These are phyloP conservation scores for Dictyophora rubrovolvata DNA, from an alignment of 768 basidiomycete genomes.

Conservation along the genomic window DNA sequence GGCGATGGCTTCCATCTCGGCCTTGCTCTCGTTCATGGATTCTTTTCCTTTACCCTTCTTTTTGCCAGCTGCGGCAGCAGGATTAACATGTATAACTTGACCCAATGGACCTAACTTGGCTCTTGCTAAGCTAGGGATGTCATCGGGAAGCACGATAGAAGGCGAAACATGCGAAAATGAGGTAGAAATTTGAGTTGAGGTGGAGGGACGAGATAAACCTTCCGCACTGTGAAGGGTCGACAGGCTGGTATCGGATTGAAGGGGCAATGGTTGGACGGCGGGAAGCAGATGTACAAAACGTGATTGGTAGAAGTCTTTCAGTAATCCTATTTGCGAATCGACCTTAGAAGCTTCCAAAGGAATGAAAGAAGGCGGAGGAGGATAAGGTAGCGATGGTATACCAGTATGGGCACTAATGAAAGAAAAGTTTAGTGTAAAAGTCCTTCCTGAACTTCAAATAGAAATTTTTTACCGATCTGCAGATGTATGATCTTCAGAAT, in stretches of 20 bases:
- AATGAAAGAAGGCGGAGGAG: conserved; percentile 74
- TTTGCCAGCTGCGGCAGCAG: conserved; percentile 28
- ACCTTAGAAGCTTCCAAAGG: conserved; percentile 55
- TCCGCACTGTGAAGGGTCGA: conserved; percentile 15
- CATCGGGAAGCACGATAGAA: conserved; percentile 45
- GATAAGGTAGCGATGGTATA: conserved; percentile 75
- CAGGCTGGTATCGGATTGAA: background rate
- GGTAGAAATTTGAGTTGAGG: conserved; percentile 11
- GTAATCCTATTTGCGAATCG: conserved; percentile 76
- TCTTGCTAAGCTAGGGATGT: conserved; percentile 45
- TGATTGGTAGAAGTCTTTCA: conserved; percentile 62
- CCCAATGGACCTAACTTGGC: conserved; percentile 73
- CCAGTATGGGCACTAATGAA: conserved; percentile 1
- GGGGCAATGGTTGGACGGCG: conserved; percentile 8
- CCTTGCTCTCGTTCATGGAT: background rate
- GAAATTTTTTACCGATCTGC: background rate
- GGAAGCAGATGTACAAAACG: conserved; percentile 40
- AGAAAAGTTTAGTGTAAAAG: background rate
- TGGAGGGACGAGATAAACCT: conserved; percentile 10
- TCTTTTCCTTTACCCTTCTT: conserved; percentile 48
- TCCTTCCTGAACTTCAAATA: background rate
- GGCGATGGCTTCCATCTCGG: background rate
- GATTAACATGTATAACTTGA: conserved; percentile 50
- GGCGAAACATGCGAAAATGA: conserved; percentile 10
- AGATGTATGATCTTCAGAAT: conserved; percentile 17